phyloP scores from a whole-genome alignment of 2,329 filamentous ascomycete species.

The Byssothecium circinans region DNA sequence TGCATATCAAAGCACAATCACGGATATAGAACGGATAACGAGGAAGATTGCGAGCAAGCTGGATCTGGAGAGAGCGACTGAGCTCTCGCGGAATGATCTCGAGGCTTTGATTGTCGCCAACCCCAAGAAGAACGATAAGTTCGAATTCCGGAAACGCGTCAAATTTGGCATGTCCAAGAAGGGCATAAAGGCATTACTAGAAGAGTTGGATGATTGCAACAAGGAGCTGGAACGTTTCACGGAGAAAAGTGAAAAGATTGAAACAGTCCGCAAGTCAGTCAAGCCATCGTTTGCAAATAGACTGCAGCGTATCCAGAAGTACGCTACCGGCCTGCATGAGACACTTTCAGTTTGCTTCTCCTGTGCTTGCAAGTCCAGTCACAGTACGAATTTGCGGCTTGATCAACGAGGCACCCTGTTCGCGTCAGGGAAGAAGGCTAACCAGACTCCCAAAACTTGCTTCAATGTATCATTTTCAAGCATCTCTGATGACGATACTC shows the following conservation, averaged over 20 bases:
- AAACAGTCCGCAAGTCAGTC: conserved; percentile 35
- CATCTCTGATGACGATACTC: conserved; percentile 8
- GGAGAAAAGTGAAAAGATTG: conserved; percentile 41
- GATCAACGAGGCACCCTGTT: conserved; percentile 34
- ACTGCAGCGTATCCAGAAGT: conserved; percentile 38
- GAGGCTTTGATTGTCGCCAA: conserved; percentile 40
- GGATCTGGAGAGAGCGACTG: conserved; percentile 38
- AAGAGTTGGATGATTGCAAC: conserved; percentile 43
- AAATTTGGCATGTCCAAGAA: conserved; percentile 44
- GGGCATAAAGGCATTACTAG: conserved; percentile 37
- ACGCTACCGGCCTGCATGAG: conserved; percentile 36
- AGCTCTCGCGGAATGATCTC: conserved; percentile 39
- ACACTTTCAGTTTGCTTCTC: conserved; percentile 35
- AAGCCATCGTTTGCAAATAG: conserved; percentile 39
- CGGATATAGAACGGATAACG: conserved; percentile 40
- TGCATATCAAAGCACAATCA: conserved; percentile 40
- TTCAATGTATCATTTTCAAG: conserved; percentile 41
- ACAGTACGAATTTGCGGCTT: conserved; percentile 38
- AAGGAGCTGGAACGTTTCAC: conserved; percentile 44
- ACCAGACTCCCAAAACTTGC: conserved; percentile 20
- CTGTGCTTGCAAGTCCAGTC: conserved; percentile 37
- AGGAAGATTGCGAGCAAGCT: conserved; percentile 41
- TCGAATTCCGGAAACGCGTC: conserved; percentile 40
- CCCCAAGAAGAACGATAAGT: conserved; percentile 36
- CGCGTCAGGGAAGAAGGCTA: conserved; percentile 13